A percentile compares a stretch with the other conserved stretches of the same genome.
Conservation (phyloP, 352 stramenopile species). For the Phytopythium delawarense region DNA sequence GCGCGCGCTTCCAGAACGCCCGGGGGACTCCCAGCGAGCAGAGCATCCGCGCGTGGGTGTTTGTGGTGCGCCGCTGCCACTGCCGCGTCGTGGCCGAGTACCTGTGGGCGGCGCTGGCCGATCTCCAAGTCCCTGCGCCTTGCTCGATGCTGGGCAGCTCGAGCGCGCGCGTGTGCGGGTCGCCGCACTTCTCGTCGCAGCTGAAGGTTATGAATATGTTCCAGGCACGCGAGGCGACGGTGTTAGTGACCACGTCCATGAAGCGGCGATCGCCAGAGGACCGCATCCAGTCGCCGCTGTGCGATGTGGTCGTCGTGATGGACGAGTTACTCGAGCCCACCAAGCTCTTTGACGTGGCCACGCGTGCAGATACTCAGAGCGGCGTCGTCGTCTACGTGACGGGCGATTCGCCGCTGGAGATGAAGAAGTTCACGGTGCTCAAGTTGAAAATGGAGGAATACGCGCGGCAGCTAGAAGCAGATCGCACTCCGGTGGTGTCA, state of each 20-base stretch:
- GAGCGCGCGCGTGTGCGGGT: slow-evolving; percentile 54
- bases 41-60: slow-evolving; percentile 50
- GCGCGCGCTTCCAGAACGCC: slow-evolving; percentile 37
- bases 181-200: slow-evolving; percentile 61
- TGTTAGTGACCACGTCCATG: slow-evolving; percentile 83
- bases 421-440: slow-evolving; percentile 62
- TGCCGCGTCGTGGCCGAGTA: slow-evolving; percentile 76
- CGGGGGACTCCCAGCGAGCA: slow-evolving; percentile 3
- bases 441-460: slow-evolving; percentile 59
- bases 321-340: slow-evolving; percentile 66
- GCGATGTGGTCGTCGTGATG: slow-evolving; percentile 74
- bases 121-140: slow-evolving; percentile 42
- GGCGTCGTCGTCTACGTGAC: slow-evolving; percentile 77
- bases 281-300: slow-evolving; percentile 34
- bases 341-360: slow-evolving; percentile 71
- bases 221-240: slow-evolving; percentile 34
- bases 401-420: slow-evolving; percentile 22
- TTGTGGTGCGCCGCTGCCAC: slow-evolving; percentile 66
- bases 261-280: slow-evolving; percentile 43
- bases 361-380: slow-evolving; percentile 27
- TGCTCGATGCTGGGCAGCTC: slow-evolving; percentile 77
- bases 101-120: slow-evolving; percentile 39
- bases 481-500: slow-evolving; percentile 9
- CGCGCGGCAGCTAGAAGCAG: slow-evolving; percentile 36
- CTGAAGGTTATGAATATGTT: slow-evolving; percentile 71